These are phyloP conservation scores for Pythium guiyangense DNA, from an alignment of 352 stramenopile species.

Conservation along the genomic window DNA sequence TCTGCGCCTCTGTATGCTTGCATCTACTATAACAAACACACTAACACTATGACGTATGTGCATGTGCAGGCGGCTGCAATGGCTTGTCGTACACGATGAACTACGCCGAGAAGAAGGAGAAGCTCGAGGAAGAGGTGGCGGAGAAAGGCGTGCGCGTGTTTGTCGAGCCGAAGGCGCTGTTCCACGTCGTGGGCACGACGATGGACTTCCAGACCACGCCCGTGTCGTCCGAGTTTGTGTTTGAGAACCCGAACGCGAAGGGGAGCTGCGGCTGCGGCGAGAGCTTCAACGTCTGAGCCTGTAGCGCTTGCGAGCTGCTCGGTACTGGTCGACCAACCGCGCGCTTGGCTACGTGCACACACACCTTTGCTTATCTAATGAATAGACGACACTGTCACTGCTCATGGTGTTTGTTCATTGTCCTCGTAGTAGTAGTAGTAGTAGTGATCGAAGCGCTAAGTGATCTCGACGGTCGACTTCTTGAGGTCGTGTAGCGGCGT, in stretches of 20 bases:
- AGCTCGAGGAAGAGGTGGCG: constrained; percentile 92
- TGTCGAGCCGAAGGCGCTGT: constrained; percentile 97
- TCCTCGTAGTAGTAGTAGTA: no score
- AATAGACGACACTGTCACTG: no score
- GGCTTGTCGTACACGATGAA: constrained; percentile 99
- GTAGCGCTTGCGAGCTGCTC: no score
- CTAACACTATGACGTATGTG: background rate
- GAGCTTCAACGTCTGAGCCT: constrained; percentile 99
- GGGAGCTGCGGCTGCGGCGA: constrained; percentile 98
- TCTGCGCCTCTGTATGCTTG: no score
- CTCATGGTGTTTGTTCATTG: no score
- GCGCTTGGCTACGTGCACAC: no score
- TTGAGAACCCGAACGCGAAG: constrained; percentile 99
- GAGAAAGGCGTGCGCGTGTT: constrained; percentile 95
- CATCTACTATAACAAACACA: no score
- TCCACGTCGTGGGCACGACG: constrained; percentile 97
- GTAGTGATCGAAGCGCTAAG: no score
- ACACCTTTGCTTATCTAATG: constrained; percentile 3
- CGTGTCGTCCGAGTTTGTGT: constrained; percentile 97
- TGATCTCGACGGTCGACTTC: constrained; percentile 71
- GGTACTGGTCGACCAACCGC: background rate
- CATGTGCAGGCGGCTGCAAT: constrained; percentile 94
- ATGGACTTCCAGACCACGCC: constrained; percentile 99
- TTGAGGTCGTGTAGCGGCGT: constrained; percentile 53
- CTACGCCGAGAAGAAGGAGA: constrained; percentile 95